Percentiles rank a stretch among this genome's conserved stretches.
Conservation (phyloP, 228 moss, liverwort and hornwort genomes). For the Sphagnum fallax region DNA sequence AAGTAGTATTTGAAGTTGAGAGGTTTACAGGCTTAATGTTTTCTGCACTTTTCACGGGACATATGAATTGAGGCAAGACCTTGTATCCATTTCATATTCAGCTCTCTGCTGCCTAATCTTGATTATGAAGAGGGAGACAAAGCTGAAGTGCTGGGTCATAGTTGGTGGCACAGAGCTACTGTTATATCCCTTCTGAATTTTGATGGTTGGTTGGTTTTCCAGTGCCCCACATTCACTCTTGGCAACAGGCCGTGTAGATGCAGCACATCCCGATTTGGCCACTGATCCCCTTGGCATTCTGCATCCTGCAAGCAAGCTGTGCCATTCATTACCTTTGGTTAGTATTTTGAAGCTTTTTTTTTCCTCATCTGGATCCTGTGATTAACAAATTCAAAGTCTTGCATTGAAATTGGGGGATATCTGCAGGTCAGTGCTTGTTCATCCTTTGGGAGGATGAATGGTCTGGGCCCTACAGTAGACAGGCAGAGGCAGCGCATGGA, state of each 20-base stretch:
- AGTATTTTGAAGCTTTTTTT: constrained; percentile 1
- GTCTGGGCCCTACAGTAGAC: constrained; percentile 45
- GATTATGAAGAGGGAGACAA: too few relatives aligned
- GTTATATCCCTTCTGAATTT: too few relatives aligned
- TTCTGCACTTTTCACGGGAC: too few relatives aligned
- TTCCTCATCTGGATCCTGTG: too few relatives aligned
- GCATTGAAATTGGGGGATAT: neutral
- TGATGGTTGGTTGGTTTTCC: constrained; percentile 10
- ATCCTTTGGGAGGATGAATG: constrained; percentile 76
- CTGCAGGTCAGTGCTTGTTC: constrained; percentile 86
- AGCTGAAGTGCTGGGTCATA: too few relatives aligned
- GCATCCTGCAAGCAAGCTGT: constrained; percentile 91
- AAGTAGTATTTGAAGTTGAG: too few relatives aligned
- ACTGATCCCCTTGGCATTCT: constrained; percentile 95
- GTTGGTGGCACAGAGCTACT: too few relatives aligned
- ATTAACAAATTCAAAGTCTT: too few relatives aligned
- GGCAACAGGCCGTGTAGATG: constrained; percentile 86
- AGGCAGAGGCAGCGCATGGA: constrained; percentile 89
- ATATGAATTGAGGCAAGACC: too few relatives aligned
- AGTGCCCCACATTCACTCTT: constrained; percentile 94
- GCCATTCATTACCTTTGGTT: constrained; percentile 89
- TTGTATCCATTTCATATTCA: too few relatives aligned
- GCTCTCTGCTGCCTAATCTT: too few relatives aligned
- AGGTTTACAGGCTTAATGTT: too few relatives aligned
- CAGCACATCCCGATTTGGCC: constrained; percentile 80